Evolutionary conservation across 2,329 filamentous ascomycete genomes (phyloP), one percentile per base, ranked within the genome.

Genomic region (Aspergillus pseudotamarii): DNA sequence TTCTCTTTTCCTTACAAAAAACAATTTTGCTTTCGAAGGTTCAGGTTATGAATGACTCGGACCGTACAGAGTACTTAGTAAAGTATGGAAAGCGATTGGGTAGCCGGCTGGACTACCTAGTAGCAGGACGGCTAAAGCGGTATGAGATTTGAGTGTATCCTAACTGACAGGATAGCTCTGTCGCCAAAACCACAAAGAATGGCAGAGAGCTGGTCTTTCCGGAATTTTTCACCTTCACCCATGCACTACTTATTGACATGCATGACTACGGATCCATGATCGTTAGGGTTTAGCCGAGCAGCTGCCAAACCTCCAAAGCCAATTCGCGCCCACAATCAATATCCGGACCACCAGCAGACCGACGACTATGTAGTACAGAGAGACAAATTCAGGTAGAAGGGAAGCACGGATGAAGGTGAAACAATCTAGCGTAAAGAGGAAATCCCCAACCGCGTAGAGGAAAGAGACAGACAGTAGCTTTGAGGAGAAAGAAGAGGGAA

Each of bases 271-370:
- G 32, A 36, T 53, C 34, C 43, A 63, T 51, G 26, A 51, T 67
- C 65, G 57, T 70, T 77, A 77, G 75, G 75, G 74, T 76, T 78
- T 78, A 78, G 74, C 75, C 75, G 75, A 78, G 75, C 69, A 70
- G 67, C 69, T 73, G 72, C 73, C 68, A 64, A 70, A 60, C 54
- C 50, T 57, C 46, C 62, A 66, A 59, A 68, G 65, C 62, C 55
- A 58, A 61, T 55, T 54, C 59, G n/a, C 59, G 51, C 60, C 56
- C 61, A 57, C 54, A 59, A 60, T 32, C 26, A 57, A 43, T 28
- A 12, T 41, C 26, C 36, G 43, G 5, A 36, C 28, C 16, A 54
- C 19, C 51, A 54, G 5, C 16, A 23, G n/a, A 36, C 28, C 23
- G 46, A n/a, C 16, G 12, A 6, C 26, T 26, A 26, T 4, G 55